Evolutionary conservation across 768 basidiomycete species (phyloP), one percentile per base, ranked within the genome.

Genomic region (Rhodosporidiobolus odoratus): DNA sequence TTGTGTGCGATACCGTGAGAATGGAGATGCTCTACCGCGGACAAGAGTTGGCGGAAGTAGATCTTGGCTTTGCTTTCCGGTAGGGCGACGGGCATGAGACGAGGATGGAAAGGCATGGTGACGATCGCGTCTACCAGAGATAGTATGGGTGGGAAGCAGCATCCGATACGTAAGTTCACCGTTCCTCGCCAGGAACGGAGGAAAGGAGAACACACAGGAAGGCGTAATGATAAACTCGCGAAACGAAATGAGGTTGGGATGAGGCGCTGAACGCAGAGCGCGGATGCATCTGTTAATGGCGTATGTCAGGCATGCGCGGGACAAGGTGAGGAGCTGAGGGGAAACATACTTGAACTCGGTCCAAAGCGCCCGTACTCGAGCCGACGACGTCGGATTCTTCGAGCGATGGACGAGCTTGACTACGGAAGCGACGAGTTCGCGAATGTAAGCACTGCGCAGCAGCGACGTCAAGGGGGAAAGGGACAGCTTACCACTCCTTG

Each of bases 181-280:
- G n/a, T n/a, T n/a, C n/a, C n/a, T n/a, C n/a, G n/a, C n/a, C n/a
- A 43, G 43, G 21, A 43, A 21, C 12, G 21, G 43, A 43, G 43
- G 21, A 43, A 21, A 43, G 43, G 43, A 43, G 53, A 69, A 54
- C 2, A 61, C 61, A 54, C 70, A 76, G 40, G 59, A 62, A 1
- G 77, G 76, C 3, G 75, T 72, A 45, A 76, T 68, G 61, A 76
- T 61, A 56, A 98, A 97, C 6, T 90, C 89, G 77, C 93, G 88
- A 80, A 98, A 97, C 17, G 87, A 86, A 71, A 98, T 89, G 80
- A 98, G 89, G 70, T 90, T 90, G 0, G 92, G 93, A 78, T 97
- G 95, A 15, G 88, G 86, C 76, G 92, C 88, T 54, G 86, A 81
- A 81, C 89, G 89, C 79, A 97, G 86, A 17, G 87, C 83, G 75